Conservation (phyloP, 2,329 filamentous ascomycete species). For the Pseudovirgaria hyperparasitica region DNA sequence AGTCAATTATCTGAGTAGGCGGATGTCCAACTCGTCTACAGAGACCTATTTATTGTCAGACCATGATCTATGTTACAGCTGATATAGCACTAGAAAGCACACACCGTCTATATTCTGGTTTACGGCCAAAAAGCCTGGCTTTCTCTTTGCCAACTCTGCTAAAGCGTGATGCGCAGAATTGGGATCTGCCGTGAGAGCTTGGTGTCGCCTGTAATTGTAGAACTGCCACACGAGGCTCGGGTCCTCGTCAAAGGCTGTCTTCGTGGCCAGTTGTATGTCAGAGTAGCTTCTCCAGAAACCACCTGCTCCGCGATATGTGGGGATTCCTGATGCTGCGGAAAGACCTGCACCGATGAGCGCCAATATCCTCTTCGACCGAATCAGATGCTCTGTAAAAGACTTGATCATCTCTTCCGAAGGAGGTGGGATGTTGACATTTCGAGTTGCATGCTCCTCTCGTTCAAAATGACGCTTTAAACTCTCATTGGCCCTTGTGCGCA, state of each 20-base stretch:
- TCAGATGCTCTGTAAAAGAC: slow-evolving; percentile 8
- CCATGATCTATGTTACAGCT: neutral
- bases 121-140: slow-evolving; percentile 8
- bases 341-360: slow-evolving; percentile 12
- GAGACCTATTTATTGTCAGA: slow-evolving; percentile 6
- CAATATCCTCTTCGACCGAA: slow-evolving; percentile 10
- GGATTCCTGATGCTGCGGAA: slow-evolving; percentile 13
- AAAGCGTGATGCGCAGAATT: slow-evolving; percentile 12
- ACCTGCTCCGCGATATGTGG: slow-evolving; percentile 11
- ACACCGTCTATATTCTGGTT: slow-evolving; percentile 14
- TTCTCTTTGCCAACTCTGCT: slow-evolving; percentile 8
- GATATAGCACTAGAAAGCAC: slow-evolving; percentile 1
- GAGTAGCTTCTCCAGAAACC: slow-evolving; percentile 10
- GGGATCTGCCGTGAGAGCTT: slow-evolving; percentile 8
- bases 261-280: slow-evolving; percentile 7
- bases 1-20: slow-evolving; percentile 4
- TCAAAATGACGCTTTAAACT: no score
- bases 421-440: no score
- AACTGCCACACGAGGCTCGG: slow-evolving; percentile 11
- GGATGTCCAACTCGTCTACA: slow-evolving; percentile 7
- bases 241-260: slow-evolving; percentile 8
- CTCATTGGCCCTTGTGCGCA: no score
- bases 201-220: slow-evolving; percentile 7
- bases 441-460: no score
- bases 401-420: no score